A percentile compares a stretch with the other conserved stretches of the same genome.
These are phyloP conservation scores for Rutstroemia sp. DNA, from an alignment of 2,329 filamentous ascomycete species.

Conservation along the genomic window DNA sequence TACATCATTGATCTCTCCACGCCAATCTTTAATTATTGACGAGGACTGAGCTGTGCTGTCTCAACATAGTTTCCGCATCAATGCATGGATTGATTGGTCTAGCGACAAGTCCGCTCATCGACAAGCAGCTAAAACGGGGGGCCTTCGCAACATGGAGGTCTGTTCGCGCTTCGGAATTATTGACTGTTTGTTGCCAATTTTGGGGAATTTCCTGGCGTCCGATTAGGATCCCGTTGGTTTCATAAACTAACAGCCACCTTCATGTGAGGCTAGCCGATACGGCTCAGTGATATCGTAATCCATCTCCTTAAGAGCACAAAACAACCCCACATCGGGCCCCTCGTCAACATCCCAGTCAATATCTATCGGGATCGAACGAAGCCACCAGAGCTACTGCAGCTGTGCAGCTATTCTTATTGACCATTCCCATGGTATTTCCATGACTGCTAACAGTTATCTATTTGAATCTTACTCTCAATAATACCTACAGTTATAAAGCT, in stretches of 20 bases:
- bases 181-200: background rate
- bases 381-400: background rate
- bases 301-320: background rate
- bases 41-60: background rate
- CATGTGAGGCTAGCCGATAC: background rate
- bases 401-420: too few species aligned
- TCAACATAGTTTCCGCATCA: background rate
- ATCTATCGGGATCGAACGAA: background rate
- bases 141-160: background rate
- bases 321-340: conserved; percentile 5
- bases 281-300: too few species aligned
- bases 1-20: background rate
- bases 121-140: background rate
- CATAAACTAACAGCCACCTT: too few species aligned
- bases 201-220: background rate
- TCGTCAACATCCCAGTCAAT: background rate
- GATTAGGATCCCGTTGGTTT: background rate
- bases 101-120: conserved; percentile 3
- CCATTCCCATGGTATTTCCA: background rate
- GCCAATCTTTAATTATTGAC: background rate
- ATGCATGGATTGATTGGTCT: background rate
- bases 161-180: background rate
- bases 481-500: too few species aligned
- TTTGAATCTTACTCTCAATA: too few species aligned
- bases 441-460: too few species aligned